phyloP scores from a whole-genome alignment of 352 stramenopile species.

The Pythium phragmiticola region DNA sequence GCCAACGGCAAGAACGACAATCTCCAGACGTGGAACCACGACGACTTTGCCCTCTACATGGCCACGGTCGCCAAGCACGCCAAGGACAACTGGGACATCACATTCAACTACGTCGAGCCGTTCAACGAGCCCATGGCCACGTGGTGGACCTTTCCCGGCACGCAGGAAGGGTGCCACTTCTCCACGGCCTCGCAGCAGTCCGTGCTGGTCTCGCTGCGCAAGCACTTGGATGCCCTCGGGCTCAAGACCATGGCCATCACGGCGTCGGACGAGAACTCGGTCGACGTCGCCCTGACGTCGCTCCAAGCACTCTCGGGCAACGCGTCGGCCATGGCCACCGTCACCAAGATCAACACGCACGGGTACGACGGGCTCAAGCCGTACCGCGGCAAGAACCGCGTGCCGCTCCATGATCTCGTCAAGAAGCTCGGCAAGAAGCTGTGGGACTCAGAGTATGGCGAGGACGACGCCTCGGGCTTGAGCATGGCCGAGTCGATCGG shows the following conservation, averaged over 20 bases:
- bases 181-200: conserved; percentile 38
- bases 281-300: conserved; percentile 34
- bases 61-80: conserved; percentile 41
- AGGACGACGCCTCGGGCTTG: conserved; percentile 43
- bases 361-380: conserved; percentile 44
- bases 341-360: conserved; percentile 60
- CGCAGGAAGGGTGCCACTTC: conserved; percentile 58
- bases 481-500: conserved; percentile 49
- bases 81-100: conserved; percentile 43
- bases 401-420: conserved; percentile 32
- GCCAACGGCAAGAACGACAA: conserved; percentile 42
- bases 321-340: conserved; percentile 27
- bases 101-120: conserved; percentile 53
- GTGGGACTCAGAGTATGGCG: conserved; percentile 65
- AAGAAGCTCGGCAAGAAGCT: conserved; percentile 36
- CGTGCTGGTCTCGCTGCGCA: conserved; percentile 40
- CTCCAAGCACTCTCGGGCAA: conserved; percentile 31
- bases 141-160: conserved; percentile 47
- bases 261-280: conserved; percentile 56
- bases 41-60: conserved; percentile 46
- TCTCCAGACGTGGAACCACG: conserved; percentile 47
- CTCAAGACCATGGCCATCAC: conserved; percentile 36
- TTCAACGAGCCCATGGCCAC: conserved; percentile 61
- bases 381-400: conserved; percentile 42
- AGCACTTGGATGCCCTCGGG: conserved; percentile 32